Conservation (phyloP, 108 stramenopile genomes). For the Skeletonema potamos region DNA sequence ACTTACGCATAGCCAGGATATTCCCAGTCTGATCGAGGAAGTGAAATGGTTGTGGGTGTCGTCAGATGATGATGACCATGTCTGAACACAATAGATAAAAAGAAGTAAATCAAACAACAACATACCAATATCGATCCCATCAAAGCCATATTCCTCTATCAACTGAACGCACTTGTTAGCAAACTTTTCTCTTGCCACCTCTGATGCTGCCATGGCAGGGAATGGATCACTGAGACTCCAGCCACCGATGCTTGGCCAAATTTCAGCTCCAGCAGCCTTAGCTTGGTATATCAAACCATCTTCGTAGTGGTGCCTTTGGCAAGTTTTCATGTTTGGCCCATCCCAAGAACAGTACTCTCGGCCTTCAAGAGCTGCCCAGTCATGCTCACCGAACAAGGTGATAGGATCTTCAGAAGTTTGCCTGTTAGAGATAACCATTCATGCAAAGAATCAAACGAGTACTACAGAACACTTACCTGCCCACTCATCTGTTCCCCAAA, state of each 20-base stretch:
- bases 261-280: conserved; percentile 10
- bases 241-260: conserved; percentile 15
- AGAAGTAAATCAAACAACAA: too few relatives aligned
- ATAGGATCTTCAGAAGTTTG: conserved; percentile 15
- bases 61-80: too few relatives aligned
- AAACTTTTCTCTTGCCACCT: conserved; percentile 2
- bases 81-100: too few relatives aligned
- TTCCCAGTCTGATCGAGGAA: not conserved
- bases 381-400: conserved; percentile 18
- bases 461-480: conserved; percentile 7
- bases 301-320: conserved; percentile 2
- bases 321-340: not conserved
- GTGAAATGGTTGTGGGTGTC: too few relatives aligned
- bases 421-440: not conserved
- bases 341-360: conserved; percentile 23
- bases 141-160: conserved; percentile 25
- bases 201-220: conserved; percentile 15
- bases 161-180: conserved; percentile 14
- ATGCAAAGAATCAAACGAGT: conserved; percentile 19
- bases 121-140: conserved; percentile 17
- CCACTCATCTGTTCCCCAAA: conserved; percentile 41
- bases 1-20: not conserved
- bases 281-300: conserved; percentile 16
- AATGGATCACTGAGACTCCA: conserved; percentile 15
- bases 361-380: not conserved